A percentile compares a stretch with the other conserved stretches of the same genome.
Evolutionary conservation across 257 asterid genomes (phyloP).

Genomic region (Nicotiana tomentosiformis): DNA sequence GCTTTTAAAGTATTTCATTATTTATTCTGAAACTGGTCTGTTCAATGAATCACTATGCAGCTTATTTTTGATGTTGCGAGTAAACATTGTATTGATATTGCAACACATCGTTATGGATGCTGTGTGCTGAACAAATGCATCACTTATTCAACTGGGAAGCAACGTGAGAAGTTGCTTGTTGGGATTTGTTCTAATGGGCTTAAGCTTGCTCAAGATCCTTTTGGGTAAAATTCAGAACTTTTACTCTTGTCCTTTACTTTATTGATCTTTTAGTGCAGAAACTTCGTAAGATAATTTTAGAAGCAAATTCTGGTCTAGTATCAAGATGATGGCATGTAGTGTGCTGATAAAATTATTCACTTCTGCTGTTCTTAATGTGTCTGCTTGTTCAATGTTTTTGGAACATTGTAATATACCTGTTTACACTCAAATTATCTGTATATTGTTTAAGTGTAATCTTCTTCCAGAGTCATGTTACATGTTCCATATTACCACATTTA

Average conservation of each 20-base stretch:
- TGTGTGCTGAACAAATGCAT: constrained; percentile 37
- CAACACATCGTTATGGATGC: constrained; percentile 44
- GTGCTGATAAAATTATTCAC: background rate
- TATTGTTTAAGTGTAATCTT: background rate
- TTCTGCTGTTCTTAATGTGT: background rate
- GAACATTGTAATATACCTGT: background rate
- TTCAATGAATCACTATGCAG: constrained; percentile 16
- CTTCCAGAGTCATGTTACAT: background rate
- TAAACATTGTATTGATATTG: constrained; percentile 32
- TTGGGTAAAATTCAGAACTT: constrained; percentile 45
- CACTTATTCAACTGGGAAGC: constrained; percentile 51
- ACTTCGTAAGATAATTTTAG: background rate
- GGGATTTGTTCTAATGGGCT: constrained; percentile 59
- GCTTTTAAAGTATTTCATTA: background rate
- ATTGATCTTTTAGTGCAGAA: background rate
- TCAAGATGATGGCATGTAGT: background rate
- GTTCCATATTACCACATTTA: background rate
- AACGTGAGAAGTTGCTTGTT: constrained; percentile 52
- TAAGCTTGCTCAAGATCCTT: constrained; percentile 85
- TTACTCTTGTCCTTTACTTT: background rate
- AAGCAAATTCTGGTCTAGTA: background rate
- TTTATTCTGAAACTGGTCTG: background rate
- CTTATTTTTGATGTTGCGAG: constrained; percentile 33
- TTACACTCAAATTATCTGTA: background rate
- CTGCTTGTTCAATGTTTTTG: background rate